These are phyloP conservation scores for Termitomyces sp. DNA, from an alignment of 768 basidiomycete species.

Conservation along the genomic window DNA sequence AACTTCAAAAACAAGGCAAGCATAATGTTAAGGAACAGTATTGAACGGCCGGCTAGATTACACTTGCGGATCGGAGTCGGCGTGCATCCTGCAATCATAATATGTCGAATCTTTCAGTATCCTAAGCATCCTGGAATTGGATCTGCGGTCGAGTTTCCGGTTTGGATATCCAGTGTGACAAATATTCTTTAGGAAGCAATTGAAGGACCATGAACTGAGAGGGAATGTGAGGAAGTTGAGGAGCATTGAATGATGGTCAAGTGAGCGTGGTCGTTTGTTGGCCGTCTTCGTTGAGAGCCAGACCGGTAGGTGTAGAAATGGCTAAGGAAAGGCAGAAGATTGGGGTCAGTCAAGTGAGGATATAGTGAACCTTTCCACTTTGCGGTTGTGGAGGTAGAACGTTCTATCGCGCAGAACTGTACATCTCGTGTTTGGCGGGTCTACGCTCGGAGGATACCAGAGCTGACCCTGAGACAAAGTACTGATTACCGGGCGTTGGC, in stretches of 20 bases:
- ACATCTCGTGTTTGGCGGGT: slow-evolving; percentile 22
- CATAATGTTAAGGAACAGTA: no score
- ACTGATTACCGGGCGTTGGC: slow-evolving; percentile 27
- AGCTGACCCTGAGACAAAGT: slow-evolving; percentile 20
- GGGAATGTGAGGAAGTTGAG: background rate
- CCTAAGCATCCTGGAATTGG: no score
- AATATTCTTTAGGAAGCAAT: no score
- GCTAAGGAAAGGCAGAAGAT: slow-evolving; percentile 16
- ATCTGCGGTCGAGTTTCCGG: no score
- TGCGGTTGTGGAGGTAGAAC: slow-evolving; percentile 25
- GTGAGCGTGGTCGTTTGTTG: slow-evolving; percentile 2
- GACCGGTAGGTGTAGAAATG: slow-evolving; percentile 25
- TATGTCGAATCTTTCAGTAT: no score
- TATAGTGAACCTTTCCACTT: slow-evolving; percentile 9
- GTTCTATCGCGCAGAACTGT: slow-evolving; percentile 27
- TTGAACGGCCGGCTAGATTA: no score
- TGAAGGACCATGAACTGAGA: no score
- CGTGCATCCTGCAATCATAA: no score
- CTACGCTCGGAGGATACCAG: slow-evolving; percentile 10
- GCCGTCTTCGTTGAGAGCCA: slow-evolving; percentile 10
- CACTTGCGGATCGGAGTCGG: no score
- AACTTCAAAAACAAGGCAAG: no score
- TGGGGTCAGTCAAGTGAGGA: slow-evolving; percentile 30
- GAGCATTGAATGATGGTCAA: slow-evolving; percentile 16
- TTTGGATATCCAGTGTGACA: no score